A percentile compares a stretch with the other conserved stretches of the same genome.
These are phyloP conservation scores for Croton laevigatus DNA, from an alignment of 441 rosid genomes.

Conservation along the genomic window DNA sequence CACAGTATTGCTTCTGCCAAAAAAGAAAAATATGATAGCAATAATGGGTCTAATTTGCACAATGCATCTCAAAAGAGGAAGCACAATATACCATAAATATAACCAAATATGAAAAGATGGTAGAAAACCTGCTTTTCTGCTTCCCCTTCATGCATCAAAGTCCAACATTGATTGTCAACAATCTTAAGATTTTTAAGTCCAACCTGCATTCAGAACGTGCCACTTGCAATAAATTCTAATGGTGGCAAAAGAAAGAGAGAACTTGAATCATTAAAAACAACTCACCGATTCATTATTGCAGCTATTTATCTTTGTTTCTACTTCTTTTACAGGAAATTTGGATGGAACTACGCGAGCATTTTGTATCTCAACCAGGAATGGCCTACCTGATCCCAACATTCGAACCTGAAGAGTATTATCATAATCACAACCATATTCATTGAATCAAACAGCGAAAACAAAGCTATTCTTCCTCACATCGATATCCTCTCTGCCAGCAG, in stretches of 20 bases:
- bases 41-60: slow-evolving; percentile 6
- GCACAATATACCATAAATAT: slow-evolving; percentile 4
- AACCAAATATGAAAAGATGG: background rate
- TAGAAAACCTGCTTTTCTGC: slow-evolving; percentile 80
- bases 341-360: slow-evolving; percentile 79
- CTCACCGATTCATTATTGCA: slow-evolving; percentile 62
- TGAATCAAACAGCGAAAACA: slow-evolving; percentile 16
- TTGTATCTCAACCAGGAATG: slow-evolving; percentile 90
- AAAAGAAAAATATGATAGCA: slow-evolving; percentile 11
- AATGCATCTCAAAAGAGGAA: slow-evolving; percentile 7
- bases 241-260: slow-evolving; percentile 6
- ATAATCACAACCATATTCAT: slow-evolving; percentile 24
- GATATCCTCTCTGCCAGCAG: slow-evolving; percentile 99
- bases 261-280: slow-evolving; percentile 2
- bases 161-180: slow-evolving; percentile 70
- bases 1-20: slow-evolving; percentile 97
- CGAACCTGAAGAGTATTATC: slow-evolving; percentile 63
- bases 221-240: slow-evolving; percentile 17
- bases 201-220: slow-evolving; percentile 47
- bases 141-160: slow-evolving; percentile 96
- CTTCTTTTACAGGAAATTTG: slow-evolving; percentile 50
- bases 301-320: slow-evolving; percentile 66
- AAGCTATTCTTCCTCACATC: slow-evolving; percentile 50
- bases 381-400: slow-evolving; percentile 98
- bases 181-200: slow-evolving; percentile 63